A percentile compares a stretch with the other conserved stretches of the same genome.
Conservation (phyloP, 2,329 filamentous ascomycete genomes). For the Fusarium albidum region DNA sequence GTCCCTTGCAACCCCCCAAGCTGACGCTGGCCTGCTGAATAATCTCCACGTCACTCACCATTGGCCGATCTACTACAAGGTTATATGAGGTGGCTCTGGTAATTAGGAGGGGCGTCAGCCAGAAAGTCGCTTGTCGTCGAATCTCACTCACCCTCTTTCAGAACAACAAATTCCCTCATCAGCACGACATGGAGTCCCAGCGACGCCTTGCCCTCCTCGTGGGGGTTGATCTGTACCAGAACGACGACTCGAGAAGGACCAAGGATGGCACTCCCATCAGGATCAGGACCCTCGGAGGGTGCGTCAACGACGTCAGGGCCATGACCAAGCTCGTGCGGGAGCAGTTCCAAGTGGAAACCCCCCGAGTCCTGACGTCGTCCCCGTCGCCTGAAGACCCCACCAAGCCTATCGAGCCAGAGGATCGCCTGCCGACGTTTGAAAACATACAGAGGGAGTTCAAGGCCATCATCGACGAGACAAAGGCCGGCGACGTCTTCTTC, state of each 20-base stretch:
- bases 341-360: not conserved
- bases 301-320: constrained; percentile 5
- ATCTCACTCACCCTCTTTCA: no score
- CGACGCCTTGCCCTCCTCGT: not conserved
- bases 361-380: constrained; percentile 4
- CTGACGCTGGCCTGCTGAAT: no score
- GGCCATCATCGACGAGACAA: not conserved
- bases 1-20: no score
- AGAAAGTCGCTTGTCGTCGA: no score
- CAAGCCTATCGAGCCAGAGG: not conserved
- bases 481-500: constrained; percentile 14
- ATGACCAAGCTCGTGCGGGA: not conserved
- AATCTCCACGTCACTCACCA: no score
- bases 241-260: not conserved
- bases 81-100: no score
- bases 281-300: not conserved
- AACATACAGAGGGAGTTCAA: constrained; percentile 13
- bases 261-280: not conserved
- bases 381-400: not conserved
- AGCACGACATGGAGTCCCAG: no score
- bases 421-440: not conserved
- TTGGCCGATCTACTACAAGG: no score
- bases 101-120: no score
- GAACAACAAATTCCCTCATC: no score
- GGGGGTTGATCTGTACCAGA: not conserved